Evolutionary conservation across 1,284 basidiomycete genomes (phyloP), one percentile per base, ranked within the genome.

Genomic region (Ustilago bromivora): DNA sequence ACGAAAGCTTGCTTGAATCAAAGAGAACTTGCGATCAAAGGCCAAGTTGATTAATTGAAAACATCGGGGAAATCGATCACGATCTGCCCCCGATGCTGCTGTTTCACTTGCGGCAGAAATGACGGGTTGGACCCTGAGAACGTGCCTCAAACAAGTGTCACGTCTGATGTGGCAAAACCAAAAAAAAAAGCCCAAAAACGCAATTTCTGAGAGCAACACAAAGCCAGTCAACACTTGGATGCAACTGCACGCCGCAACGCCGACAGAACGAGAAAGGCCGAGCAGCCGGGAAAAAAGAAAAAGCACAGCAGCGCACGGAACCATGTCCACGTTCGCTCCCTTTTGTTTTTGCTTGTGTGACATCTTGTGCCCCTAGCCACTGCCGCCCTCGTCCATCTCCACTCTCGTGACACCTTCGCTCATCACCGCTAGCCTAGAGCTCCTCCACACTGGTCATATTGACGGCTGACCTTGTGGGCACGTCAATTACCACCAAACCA

Each of bases 101-200:
- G 40, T 43, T 15, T 43, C 17, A 53, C 17, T 35, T 17, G 23
- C 11, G 38, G 6, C 28, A n/a, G 23, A 12, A 61, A 60, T 64
- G 67, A 70, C 61, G 60, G 57, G 59, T 38, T 67, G 70, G 64
- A 72, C 64, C 64, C 70, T 66, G 70, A 66, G 57, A 72, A 72
- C 70, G 64, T 72, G 70, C 51, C 10, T 62, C 28, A 47, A 32
- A 38, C 49, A n/a, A 19, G 36, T 56, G 31, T 34, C 13, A 12
- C 7, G 15, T 13, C 34, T 36, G 47, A 52, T 11, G 31, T 58
- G 38, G 46, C 46, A 31, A 41, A 41, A 2, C 23, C 23, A 15
- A 38, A 52, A 41, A 19, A 3, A 17, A 31, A 19, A 38, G 23
- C 32, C 32, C 52, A 32, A 28, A 10, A 31, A 12, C 11, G 11